Percentiles rank a stretch among this genome's conserved stretches.
phyloP scores from a whole-genome alignment of 345 rosid species.

The Gossypium mustelinum region DNA sequence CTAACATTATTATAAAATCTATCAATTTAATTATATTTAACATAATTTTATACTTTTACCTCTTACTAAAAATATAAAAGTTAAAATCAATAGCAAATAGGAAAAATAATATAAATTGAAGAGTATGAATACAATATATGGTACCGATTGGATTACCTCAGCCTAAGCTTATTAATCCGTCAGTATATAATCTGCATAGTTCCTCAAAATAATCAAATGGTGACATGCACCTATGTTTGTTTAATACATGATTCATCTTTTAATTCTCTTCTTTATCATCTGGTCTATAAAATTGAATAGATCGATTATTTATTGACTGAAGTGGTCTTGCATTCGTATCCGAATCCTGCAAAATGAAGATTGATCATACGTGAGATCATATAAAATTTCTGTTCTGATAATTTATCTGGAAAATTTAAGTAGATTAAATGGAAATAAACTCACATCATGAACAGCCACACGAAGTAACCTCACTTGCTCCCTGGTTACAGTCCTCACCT shows the following conservation, averaged over 20 bases:
- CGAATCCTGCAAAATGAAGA: conserved; percentile 40
- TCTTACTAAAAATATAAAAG: no score
- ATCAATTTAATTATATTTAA: no score
- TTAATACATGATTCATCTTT: background rate
- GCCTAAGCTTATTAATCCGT: no score
- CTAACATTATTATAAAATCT: no score
- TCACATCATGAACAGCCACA: conserved; percentile 77
- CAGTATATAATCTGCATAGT: no score
- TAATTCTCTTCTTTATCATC: conserved; percentile 13
- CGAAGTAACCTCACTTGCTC: conserved; percentile 64
- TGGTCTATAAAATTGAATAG: conserved; percentile 44
- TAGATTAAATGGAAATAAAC: conserved; percentile 14
- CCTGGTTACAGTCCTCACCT: conserved; percentile 54
- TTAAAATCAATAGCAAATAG: no score
- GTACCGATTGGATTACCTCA: background rate
- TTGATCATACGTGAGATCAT: background rate
- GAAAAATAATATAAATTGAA: no score
- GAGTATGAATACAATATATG: no score
- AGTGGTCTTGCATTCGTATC: conserved; percentile 64
- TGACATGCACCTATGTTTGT: background rate
- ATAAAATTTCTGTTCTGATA: background rate
- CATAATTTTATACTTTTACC: no score
- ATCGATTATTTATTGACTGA: conserved; percentile 42
- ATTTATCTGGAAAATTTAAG: background rate
- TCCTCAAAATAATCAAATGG: background rate